Evolutionary conservation across 331 rosid genomes (phyloP).

Genomic region (Rhamnella rubrinervis): DNA sequence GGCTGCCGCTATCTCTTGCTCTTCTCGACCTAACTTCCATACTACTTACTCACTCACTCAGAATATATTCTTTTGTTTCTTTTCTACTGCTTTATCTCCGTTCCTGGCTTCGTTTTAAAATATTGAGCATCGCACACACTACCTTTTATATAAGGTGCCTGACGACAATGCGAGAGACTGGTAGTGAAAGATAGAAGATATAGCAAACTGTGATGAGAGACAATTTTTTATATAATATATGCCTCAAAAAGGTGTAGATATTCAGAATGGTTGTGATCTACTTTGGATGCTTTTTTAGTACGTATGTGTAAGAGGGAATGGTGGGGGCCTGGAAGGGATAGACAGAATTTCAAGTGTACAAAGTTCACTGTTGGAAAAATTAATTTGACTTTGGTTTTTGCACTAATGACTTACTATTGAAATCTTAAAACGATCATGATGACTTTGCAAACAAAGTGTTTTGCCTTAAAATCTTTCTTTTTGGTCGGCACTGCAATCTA

Average conservation of each 20-base stretch:
- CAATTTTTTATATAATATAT: not conserved
- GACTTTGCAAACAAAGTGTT: no score
- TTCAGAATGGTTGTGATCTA: conserved; percentile 28
- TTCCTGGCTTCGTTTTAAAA: not conserved
- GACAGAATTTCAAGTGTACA: not conserved
- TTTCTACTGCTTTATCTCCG: not conserved
- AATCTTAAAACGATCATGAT: not conserved
- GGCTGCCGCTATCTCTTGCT: conserved; percentile 41
- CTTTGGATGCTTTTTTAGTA: conserved; percentile 36
- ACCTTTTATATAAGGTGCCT: not conserved
- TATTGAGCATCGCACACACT: not conserved
- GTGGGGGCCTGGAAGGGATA: not conserved
- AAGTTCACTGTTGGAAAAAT: conserved; percentile 8
- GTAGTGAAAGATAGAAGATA: not conserved
- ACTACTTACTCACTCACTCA: not conserved
- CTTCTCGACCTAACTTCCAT: conserved; percentile 59
- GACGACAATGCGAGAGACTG: not conserved
- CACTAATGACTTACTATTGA: conserved; percentile 18
- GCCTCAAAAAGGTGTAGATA: conserved; percentile 26
- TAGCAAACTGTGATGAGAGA: not conserved
- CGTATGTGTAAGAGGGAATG: not conserved
- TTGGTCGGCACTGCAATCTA: no score
- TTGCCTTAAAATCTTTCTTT: no score
- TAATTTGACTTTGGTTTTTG: conserved; percentile 32
- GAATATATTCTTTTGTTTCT: not conserved